phyloP scores from a whole-genome alignment of 257 asterid species.

The Solanum dulcamara region DNA sequence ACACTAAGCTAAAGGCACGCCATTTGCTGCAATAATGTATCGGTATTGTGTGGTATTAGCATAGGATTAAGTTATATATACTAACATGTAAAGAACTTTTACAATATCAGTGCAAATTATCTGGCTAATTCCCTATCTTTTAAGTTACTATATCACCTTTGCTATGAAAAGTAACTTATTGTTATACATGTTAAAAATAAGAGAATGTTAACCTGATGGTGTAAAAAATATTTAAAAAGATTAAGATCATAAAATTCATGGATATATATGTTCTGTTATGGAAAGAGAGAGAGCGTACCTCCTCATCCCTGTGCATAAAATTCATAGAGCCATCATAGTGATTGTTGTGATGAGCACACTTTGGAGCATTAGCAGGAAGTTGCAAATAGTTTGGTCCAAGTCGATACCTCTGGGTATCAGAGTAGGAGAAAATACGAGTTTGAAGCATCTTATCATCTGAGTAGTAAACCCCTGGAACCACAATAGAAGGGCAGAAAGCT shows the following conservation, averaged over 20 bases:
- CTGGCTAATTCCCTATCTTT: not conserved
- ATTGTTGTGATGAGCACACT: constrained; percentile 25
- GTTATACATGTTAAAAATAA: not conserved
- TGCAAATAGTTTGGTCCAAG: constrained; percentile 31
- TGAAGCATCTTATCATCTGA: constrained; percentile 26
- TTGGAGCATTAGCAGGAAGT: constrained; percentile 31
- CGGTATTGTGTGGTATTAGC: not conserved
- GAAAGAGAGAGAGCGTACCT: constrained; percentile 11
- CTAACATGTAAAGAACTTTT: not conserved
- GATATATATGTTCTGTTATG: not conserved
- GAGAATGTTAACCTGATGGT: not conserved
- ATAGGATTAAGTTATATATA: not conserved
- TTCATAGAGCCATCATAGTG: constrained; percentile 29
- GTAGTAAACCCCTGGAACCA: constrained; percentile 24
- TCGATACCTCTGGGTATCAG: constrained; percentile 29
- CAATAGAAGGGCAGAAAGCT: constrained; percentile 24
- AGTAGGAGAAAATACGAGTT: constrained; percentile 23
- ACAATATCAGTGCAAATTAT: not conserved
- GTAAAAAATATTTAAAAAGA: not conserved
- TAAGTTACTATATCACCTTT: not conserved
- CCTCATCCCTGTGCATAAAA: constrained; percentile 33
- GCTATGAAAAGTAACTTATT: not conserved
- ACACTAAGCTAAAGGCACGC: not conserved
- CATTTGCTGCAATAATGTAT: not conserved
- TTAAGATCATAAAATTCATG: not conserved